Conservation (phyloP, 140 eudicot genomes). For the Ambrosia hybrid region DNA sequence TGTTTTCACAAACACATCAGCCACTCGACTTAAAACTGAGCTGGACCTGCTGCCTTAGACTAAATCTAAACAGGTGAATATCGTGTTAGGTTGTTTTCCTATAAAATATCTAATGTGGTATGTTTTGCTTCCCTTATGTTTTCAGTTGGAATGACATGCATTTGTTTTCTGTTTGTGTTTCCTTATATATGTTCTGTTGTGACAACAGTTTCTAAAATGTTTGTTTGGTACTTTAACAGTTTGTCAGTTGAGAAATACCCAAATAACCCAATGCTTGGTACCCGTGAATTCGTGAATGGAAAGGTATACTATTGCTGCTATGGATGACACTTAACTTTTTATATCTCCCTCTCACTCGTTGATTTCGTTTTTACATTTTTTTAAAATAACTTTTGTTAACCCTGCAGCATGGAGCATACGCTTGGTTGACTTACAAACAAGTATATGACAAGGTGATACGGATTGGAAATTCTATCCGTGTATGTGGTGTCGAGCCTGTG, state of each 20-base stretch:
- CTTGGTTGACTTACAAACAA: conserved; percentile 84
- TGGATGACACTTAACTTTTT: neutral
- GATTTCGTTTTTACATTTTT: neutral
- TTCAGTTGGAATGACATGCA: neutral
- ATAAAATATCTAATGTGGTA: no score
- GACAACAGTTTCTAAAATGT: neutral
- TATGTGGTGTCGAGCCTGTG: conserved; percentile 70
- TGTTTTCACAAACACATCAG: no score
- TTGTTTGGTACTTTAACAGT: conserved; percentile 41
- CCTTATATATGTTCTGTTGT: neutral
- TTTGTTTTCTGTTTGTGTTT: conserved; percentile 4
- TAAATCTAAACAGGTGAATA: no score
- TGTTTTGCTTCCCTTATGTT: neutral
- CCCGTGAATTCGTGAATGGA: conserved; percentile 66
- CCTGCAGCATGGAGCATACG: conserved; percentile 70
- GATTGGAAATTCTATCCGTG: conserved; percentile 81
- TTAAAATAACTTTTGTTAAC: neutral
- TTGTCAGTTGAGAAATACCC: conserved; percentile 83
- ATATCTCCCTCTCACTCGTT: conserved; percentile 5
- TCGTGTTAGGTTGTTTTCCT: neutral
- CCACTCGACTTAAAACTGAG: no score
- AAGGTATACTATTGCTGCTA: conserved; percentile 50
- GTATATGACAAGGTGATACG: conserved; percentile 73
- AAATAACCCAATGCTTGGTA: conserved; percentile 86
- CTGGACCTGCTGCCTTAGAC: no score